A percentile compares a stretch with the other conserved stretches of the same genome.
Evolutionary conservation across 1,284 basidiomycete species (phyloP).

Genomic region (Chalciporus sp.): DNA sequence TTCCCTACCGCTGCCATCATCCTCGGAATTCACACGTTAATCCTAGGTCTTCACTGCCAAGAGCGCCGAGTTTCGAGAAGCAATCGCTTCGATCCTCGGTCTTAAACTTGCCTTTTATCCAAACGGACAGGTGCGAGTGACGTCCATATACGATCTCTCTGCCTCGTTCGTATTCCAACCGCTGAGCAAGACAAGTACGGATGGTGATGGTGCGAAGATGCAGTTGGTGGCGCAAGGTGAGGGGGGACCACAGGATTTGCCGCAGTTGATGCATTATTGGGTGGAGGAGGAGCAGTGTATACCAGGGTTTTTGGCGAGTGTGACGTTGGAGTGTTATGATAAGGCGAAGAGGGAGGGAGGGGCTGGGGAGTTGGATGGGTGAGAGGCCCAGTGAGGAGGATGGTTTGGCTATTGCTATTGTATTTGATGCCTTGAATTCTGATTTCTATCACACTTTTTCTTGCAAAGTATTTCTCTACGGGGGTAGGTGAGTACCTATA

Average conservation of each 20-base stretch:
- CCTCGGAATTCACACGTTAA: neutral
- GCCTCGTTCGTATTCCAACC: constrained; percentile 77
- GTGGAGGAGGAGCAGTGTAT: constrained; percentile 72
- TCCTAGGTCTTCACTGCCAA: constrained; percentile 70
- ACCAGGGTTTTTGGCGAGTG: constrained; percentile 73
- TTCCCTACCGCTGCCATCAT: neutral
- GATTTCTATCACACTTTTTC: neutral
- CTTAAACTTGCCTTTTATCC: constrained; percentile 84
- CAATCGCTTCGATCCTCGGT: constrained; percentile 79
- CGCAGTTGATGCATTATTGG: constrained; percentile 72
- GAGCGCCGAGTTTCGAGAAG: constrained; percentile 79
- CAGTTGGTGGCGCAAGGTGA: constrained; percentile 71
- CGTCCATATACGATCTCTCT: constrained; percentile 74
- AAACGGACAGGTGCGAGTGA: constrained; percentile 82
- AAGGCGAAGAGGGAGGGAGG: constrained; percentile 43
- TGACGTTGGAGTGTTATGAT: constrained; percentile 77
- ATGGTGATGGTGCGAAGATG: constrained; percentile 54
- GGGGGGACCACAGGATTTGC: constrained; percentile 67
- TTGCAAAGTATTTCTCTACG: neutral
- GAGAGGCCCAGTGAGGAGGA: neutral
- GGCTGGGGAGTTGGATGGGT: neutral
- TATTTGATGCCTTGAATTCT: neutral
- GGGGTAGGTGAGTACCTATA: too few species aligned
- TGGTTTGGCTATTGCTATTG: neutral
- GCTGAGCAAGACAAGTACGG: constrained; percentile 26